Base-by-base conservation (phyloP, 2,329 filamentous ascomycete species). In the Beauveria scarabaeidicola region DNA sequence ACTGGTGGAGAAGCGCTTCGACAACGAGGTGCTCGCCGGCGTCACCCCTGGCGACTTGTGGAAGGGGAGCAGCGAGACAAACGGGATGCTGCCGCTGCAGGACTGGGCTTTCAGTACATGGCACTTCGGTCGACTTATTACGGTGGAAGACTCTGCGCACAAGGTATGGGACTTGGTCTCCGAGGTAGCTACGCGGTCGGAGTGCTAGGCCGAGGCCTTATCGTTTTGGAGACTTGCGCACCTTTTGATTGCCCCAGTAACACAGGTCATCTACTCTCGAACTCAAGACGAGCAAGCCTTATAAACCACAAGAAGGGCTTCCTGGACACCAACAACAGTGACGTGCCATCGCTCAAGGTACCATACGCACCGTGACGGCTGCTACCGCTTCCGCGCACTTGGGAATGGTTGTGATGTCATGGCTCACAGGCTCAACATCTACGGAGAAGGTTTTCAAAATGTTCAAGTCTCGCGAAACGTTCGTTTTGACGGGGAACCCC, bases 101-200 rank as follows among this genome's bases (percentile, higher is more conserved):
- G 73, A 76, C 61, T 72, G 71, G 40, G 68, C 74, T 1, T 69
- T 74, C n/a, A 62, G 70, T 11, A 67, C 69, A 40, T 77, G 75
- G 72, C 68, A 73, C 53, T 75, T 69, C 46, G 67, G 69, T 11
- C 65, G 76, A 10, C 70, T 75, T 3, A 67, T 77, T 1, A 65
- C 70, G 1, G 68, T 78, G 6, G 75, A 75, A 0, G 76, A 78
- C 62, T 68, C 75, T 1, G 73, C 70, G 7, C 75, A 78, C 61
- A 78, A 77, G 68, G 72, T 48, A 56, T 8, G 29, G 2, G 15
- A 4, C 8, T 10, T 17, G 1, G 3, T 21, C 9, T 40, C 29
- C 23, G 41, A 15, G 13, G 10, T 50, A 1, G 46, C 54, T 13
- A 9, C 44, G 17, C 32, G 27, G 15, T 21, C 54, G 5, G 9